Evolutionary conservation across 1,139 yeast species (phyloP), one percentile per base, ranked within the genome.

Genomic region (Diutina pseudorugosa): DNA sequence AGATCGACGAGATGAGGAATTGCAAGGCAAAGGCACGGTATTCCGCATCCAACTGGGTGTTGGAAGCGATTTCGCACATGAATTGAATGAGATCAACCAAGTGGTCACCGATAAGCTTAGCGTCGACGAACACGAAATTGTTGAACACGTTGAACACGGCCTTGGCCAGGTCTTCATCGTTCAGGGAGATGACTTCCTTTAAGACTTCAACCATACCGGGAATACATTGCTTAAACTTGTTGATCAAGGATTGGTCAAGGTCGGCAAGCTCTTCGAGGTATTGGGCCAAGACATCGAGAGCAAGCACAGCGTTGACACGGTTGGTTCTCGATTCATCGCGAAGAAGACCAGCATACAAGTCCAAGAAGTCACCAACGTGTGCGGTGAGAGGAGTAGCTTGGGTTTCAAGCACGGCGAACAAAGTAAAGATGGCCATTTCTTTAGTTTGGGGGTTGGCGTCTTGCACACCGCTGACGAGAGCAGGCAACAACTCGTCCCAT

Each of bases 121-220:
- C 73, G 61, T 91, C 97, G 59, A 85, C 73, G 62, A 83, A 75
- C 54, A 90, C 73, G 63, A 94, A 76, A 58, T 86, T 83, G 71
- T 85, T 88, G 72, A 93, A 84, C 51, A 89, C 87, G 66, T 86
- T 91, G 73, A 91, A 93, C 50, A 90, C 80, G 59, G 82, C 82
- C 68, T 79, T 82, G 52, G 91, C 85, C 57, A 80, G 75, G 57
- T 81, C 90, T 43, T 79, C 72, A 62, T 93, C 97, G 60, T 81
- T 85, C 50, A 79, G 76, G 52, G 77, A 69, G 55, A 93, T 79
- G 51, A 85, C 85, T 62, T 83, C 87, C 65, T 83, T 83, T 65
- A 93, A 78, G 33, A 91, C 95, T 52, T 80, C 78, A 54, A 93
- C 86, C 83, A 91, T 85, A 30, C 80, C 72, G 52, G 98, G 96